Evolutionary conservation across 371 early-diverging fungal genomes (phyloP), one percentile per base, ranked within the genome.

Genomic region (Apophysomyces variabilis): DNA sequence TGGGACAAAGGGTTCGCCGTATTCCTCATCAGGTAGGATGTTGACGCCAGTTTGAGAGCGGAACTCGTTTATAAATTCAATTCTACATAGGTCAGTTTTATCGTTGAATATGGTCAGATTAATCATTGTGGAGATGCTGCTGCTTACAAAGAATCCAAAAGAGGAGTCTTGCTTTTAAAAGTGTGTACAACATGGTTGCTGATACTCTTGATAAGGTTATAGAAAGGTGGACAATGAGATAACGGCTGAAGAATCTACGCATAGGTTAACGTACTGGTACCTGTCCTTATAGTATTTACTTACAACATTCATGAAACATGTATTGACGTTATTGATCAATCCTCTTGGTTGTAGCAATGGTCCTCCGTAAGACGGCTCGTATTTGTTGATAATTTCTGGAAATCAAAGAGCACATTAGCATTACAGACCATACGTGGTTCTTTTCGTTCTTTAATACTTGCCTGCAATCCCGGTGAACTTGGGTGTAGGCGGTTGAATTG

Each of bases 281-380:
- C n/a, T 21, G 5, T 21, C 11, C 54, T 8, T n/a, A 41, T 1
- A 41, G 13, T 5, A 41, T 32, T 8, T 26, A 72, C 80, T 61
- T 78, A 90, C 90, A 39, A 93, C 95, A 71, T 97, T 98, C 93
- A 97, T 93, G 71, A 95, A 98, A 77, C 99, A 98, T 79, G 93
- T 96, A 80, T 98, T 98, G 47, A 97, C 97, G 63, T 89, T 92
- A 72, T 98, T 98, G 65, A 95, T 90, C 54, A 98, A 85, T 4
- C 99, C 99, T 39, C 97, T 88, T 14, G 97, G 96, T 62, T 88
- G 87, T 38, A 95, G 78, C 32, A 90, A 77, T 44, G 80, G 78
- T 7, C 79, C 78, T 16, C 69, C 65, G 56, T 79, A 87, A 5
- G 75, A 75, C 13, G 85, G 82, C 44, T 86, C 78, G 63, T 79